Percentiles rank a stretch among this genome's conserved stretches.
These are phyloP conservation scores for Myxozyma mucilagina DNA, from an alignment of 805 yeast species.

Conservation along the genomic window DNA sequence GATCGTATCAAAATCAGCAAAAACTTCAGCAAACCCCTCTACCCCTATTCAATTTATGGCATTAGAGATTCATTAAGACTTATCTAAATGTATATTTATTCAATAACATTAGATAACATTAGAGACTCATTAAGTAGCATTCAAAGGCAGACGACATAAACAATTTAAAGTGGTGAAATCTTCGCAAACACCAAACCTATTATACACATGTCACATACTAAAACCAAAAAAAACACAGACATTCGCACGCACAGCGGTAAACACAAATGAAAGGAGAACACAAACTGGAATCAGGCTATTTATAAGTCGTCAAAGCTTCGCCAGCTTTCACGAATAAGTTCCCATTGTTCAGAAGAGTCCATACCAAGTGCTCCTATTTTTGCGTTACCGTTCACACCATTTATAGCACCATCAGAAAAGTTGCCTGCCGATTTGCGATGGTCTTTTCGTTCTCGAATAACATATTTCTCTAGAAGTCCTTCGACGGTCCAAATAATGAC, in stretches of 20 bases:
- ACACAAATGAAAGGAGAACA: too few relatives aligned
- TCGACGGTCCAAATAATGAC: slow-evolving; percentile 72
- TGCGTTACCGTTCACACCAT: slow-evolving; percentile 11
- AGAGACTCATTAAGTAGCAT: neutral
- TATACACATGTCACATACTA: too few relatives aligned
- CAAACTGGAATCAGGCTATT: neutral
- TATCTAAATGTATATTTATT: too few relatives aligned
- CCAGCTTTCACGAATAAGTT: slow-evolving; percentile 71
- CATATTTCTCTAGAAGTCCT: slow-evolving; percentile 85
- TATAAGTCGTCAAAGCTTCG: slow-evolving; percentile 49
- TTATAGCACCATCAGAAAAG: slow-evolving; percentile 11
- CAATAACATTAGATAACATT: too few relatives aligned
- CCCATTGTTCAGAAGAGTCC: slow-evolving; percentile 48
- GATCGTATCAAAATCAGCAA: neutral
- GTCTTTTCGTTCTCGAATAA: slow-evolving; percentile 49
- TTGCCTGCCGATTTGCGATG: slow-evolving; percentile 6
- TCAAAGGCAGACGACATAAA: neutral
- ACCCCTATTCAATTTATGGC: neutral
- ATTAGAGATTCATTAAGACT: neutral
- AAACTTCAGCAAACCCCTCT: neutral
- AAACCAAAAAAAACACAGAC: too few relatives aligned
- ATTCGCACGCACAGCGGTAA: too few relatives aligned
- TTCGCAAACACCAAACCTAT: too few relatives aligned
- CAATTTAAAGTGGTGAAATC: too few relatives aligned
- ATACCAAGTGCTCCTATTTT: slow-evolving; percentile 32